A percentile compares a stretch with the other conserved stretches of the same genome.
These are phyloP conservation scores for Penicilliopsis zonata DNA, from an alignment of 495 filamentous ascomycete species.

Conservation along the genomic window DNA sequence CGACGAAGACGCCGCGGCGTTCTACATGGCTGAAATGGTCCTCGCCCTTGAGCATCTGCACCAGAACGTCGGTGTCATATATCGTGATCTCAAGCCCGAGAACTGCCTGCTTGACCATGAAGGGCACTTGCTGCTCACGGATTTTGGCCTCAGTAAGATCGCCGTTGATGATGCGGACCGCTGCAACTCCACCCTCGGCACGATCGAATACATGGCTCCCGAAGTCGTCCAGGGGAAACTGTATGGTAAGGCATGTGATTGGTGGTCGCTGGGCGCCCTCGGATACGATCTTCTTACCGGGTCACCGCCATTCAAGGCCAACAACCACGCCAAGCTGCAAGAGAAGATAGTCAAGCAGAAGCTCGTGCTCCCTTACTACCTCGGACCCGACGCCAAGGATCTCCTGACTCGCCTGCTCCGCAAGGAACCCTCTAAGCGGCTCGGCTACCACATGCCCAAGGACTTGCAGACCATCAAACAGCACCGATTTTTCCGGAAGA, in stretches of 20 bases:
- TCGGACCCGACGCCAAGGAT: constrained; percentile 84
- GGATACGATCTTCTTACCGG: constrained; percentile 89
- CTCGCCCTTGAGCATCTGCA: constrained; percentile 90
- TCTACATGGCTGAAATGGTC: constrained; percentile 97
- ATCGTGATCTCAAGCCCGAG: constrained; percentile 94
- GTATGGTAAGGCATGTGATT: constrained; percentile 91
- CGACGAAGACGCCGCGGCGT: constrained; percentile 70
- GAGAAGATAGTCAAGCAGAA: constrained; percentile 91
- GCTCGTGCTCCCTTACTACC: constrained; percentile 72
- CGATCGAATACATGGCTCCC: constrained; percentile 97
- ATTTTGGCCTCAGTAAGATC: constrained; percentile 95
- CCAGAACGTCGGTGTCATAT: constrained; percentile 81
- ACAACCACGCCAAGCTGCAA: constrained; percentile 84
- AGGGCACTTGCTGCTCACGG: constrained; percentile 87
- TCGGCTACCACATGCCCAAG: constrained; percentile 79
- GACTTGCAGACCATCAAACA: constrained; percentile 79
- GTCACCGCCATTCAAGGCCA: constrained; percentile 74
- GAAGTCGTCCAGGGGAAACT: constrained; percentile 72
- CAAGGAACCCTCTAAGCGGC: constrained; percentile 80
- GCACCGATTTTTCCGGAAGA: constrained; percentile 92
- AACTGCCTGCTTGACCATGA: constrained; percentile 89
- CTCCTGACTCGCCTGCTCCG: constrained; percentile 76
- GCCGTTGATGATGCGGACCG: constrained; percentile 65
- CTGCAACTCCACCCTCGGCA: constrained; percentile 78
- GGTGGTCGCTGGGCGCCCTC: constrained; percentile 94